phyloP scores from a whole-genome alignment of 306 rosid genomes.

The Begonia masoniana region DNA sequence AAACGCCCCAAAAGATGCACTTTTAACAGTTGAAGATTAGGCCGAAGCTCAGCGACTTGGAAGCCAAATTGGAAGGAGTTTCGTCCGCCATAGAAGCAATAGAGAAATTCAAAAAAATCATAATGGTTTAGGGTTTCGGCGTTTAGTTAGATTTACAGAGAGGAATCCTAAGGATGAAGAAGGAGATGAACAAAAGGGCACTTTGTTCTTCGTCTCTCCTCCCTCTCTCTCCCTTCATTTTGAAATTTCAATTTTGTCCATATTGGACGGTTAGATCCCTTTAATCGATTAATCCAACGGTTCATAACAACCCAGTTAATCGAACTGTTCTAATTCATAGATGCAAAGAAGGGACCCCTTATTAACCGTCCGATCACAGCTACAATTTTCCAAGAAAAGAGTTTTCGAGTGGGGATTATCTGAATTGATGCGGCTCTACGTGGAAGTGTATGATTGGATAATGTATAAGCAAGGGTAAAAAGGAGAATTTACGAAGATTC shows the following conservation, averaged over 20 bases:
- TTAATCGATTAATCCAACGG: constrained; percentile 29
- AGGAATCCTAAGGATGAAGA: constrained; percentile 14
- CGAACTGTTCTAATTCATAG: constrained; percentile 43
- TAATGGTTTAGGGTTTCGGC: constrained; percentile 10
- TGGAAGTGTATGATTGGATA: too few species aligned
- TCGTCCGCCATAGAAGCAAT: constrained; percentile 4
- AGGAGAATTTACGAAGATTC: too few species aligned
- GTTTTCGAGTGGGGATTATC: too few species aligned
- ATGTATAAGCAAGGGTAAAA: too few species aligned
- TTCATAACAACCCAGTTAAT: not conserved
- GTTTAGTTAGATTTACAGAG: constrained; percentile 14
- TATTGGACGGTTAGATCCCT: constrained; percentile 52
- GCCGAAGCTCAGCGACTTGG: constrained; percentile 13
- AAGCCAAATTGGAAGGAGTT: too few species aligned
- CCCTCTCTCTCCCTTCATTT: constrained; percentile 90
- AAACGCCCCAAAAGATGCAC: not conserved
- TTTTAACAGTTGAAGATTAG: constrained; percentile 28
- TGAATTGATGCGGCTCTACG: too few species aligned
- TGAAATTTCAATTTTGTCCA: constrained; percentile 80
- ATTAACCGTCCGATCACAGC: constrained; percentile 32
- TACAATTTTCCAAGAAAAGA: too few species aligned
- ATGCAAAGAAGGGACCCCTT: constrained; percentile 7
- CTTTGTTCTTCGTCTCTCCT: constrained; percentile 43
- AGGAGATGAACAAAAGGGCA: constrained; percentile 21
- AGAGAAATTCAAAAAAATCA: constrained; percentile 5